Conservation (phyloP, 2,329 filamentous ascomycete species). For the Diaporthe ampelina region DNA sequence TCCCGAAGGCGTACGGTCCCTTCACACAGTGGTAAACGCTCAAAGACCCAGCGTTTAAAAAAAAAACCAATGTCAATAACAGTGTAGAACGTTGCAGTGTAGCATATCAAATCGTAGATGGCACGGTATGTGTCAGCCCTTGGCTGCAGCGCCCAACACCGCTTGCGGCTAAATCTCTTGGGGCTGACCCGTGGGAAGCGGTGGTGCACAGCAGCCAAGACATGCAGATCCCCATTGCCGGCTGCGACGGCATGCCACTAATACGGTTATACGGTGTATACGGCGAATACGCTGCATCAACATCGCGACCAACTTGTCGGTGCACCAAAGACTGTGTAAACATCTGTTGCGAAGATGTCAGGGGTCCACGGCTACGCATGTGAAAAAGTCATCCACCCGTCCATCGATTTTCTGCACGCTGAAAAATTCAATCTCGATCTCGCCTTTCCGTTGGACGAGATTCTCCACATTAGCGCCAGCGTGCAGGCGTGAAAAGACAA, state of each 20-base stretch:
- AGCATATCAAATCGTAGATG: slow-evolving; percentile 3
- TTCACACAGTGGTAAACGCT: too few species aligned
- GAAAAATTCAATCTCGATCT: slow-evolving; percentile 10
- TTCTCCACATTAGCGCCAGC: slow-evolving; percentile 14
- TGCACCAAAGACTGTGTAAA: neutral
- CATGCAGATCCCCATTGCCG: slow-evolving; percentile 23
- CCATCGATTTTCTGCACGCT: neutral
- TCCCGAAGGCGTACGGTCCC: too few species aligned
- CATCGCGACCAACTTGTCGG: neutral
- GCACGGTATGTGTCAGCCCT: slow-evolving; percentile 9
- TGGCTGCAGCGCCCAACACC: slow-evolving; percentile 20
- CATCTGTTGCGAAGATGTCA: neutral
- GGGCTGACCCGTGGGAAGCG: neutral
- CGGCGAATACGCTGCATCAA: slow-evolving; percentile 1
- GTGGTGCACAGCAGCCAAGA: slow-evolving; percentile 7
- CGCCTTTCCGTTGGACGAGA: neutral
- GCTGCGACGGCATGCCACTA: slow-evolving; percentile 5
- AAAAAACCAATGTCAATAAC: too few species aligned
- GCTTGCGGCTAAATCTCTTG: slow-evolving; percentile 10
- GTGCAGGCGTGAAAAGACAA: slow-evolving; percentile 16
- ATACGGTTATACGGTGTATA: slow-evolving; percentile 10
- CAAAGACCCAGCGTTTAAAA: too few species aligned
- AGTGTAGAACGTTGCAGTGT: slow-evolving; percentile 8
- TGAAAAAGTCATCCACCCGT: neutral
- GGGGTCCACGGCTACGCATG: too few species aligned